A percentile compares a stretch with the other conserved stretches of the same genome.
phyloP scores from a whole-genome alignment of 257 asterid genomes.

The Primulina eburnea region DNA sequence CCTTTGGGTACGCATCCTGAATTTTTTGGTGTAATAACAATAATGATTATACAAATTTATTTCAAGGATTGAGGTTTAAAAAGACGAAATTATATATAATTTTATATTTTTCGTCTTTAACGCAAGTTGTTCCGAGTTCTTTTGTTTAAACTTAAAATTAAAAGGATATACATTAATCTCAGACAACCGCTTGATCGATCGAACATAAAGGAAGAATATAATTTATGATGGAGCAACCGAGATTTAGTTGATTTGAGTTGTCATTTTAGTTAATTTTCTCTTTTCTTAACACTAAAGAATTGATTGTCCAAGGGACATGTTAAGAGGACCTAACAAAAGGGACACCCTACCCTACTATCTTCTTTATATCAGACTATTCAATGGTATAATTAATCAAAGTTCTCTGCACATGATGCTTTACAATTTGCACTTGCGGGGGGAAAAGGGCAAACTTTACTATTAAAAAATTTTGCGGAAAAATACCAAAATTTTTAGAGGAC shows the following conservation, averaged over 20 bases:
- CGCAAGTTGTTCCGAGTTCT: too few relatives aligned
- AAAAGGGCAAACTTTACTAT: constrained; percentile 24
- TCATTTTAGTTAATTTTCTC: constrained; percentile 21
- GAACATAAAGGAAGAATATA: neutral
- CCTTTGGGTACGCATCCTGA: constrained; percentile 32
- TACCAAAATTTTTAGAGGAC: constrained; percentile 2
- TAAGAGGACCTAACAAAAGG: constrained; percentile 29
- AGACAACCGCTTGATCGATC: neutral
- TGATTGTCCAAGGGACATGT: constrained; percentile 28
- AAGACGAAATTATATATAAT: too few relatives aligned
- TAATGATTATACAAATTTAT: too few relatives aligned
- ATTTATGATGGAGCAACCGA: neutral
- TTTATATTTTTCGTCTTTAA: too few relatives aligned
- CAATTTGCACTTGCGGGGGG: constrained; percentile 34
- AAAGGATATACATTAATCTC: neutral
- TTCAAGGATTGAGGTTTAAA: too few relatives aligned
- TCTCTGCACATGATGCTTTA: constrained; percentile 47
- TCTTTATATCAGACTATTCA: constrained; percentile 18
- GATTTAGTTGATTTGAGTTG: constrained; percentile 10
- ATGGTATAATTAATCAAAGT: constrained; percentile 28
- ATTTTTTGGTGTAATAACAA: constrained; percentile 15
- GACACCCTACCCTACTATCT: constrained; percentile 32
- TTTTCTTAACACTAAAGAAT: constrained; percentile 22
- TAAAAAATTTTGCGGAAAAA: constrained; percentile 14
- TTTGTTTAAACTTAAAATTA: too few relatives aligned